Percentiles rank a stretch among this genome's conserved stretches.
Evolutionary conservation across 768 basidiomycete genomes (phyloP).

Genomic region (Mycena leptocephala): DNA sequence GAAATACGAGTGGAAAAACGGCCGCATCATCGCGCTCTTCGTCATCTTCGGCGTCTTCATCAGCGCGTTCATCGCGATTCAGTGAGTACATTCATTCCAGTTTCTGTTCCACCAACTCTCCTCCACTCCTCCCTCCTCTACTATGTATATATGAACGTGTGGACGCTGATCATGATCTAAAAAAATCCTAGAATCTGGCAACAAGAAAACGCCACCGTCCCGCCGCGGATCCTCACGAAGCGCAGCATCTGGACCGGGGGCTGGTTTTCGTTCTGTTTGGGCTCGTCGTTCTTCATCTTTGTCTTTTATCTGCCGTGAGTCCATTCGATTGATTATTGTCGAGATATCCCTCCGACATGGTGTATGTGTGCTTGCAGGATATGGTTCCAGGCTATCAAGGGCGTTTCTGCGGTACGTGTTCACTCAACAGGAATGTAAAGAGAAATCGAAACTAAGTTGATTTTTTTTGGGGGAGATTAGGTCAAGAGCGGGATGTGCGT

Average conservation of each 20-base stretch:
- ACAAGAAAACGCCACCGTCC: not conserved
- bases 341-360: too few relatives aligned
- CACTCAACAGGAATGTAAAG: not conserved
- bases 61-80: not conserved
- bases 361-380: too few relatives aligned
- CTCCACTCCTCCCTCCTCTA: too few relatives aligned
- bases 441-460: not conserved
- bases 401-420: not conserved
- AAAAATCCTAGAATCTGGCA: conserved; percentile 2
- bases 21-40: conserved; percentile 29
- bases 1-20: conserved; percentile 57
- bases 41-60: conserved; percentile 35
- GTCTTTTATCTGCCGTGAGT: not conserved
- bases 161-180: not conserved
- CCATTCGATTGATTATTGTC: too few relatives aligned
- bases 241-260: not conserved
- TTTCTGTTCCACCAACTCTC: too few relatives aligned
- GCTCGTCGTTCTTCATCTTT: conserved; percentile 1
- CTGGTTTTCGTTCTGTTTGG: not conserved
- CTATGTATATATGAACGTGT: too few relatives aligned
- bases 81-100: not conserved
- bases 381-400: conserved; percentile 7
- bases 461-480: not conserved
- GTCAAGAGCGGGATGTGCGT: not conserved
- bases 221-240: conserved; percentile 6